phyloP scores from a whole-genome alignment of 2,329 filamentous ascomycete species.

The Ophiostoma quercus region DNA sequence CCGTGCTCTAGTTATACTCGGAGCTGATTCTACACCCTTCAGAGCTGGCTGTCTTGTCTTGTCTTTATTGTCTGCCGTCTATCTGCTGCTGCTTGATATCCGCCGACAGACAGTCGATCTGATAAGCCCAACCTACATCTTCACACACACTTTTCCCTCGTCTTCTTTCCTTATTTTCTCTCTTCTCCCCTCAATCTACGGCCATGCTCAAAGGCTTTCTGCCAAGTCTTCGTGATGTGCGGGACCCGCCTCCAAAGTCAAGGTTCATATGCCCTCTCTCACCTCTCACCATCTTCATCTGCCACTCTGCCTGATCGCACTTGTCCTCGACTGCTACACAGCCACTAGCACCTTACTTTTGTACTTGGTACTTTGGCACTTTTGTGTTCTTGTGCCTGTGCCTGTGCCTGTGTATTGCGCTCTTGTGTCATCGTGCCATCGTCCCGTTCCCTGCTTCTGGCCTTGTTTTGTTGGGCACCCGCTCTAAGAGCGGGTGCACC shows the following conservation, averaged over 20 bases:
- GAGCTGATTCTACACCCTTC: not conserved
- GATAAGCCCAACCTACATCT: not conserved
- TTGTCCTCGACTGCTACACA: not conserved
- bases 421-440: constrained; percentile 6
- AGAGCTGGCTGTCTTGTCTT: not conserved
- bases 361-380: not conserved
- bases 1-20: not conserved
- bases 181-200: not conserved
- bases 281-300: not conserved
- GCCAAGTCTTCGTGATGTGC: constrained; percentile 31
- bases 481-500: constrained; percentile 7
- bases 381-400: not conserved
- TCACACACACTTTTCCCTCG: not conserved
- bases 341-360: not conserved
- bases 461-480: constrained; percentile 5
- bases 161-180: constrained; percentile 3
- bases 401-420: not conserved
- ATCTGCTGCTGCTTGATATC: not conserved
- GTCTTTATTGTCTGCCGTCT: not conserved
- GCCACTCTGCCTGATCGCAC: not conserved
- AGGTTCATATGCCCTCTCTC: constrained; percentile 27
- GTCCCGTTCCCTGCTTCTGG: constrained; percentile 11
- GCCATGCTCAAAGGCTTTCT: constrained; percentile 31
- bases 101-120: not conserved
- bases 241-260: constrained; percentile 31